Conservation (phyloP, 2,329 filamentous ascomycete species). For the Pseudocercospora ulei region DNA sequence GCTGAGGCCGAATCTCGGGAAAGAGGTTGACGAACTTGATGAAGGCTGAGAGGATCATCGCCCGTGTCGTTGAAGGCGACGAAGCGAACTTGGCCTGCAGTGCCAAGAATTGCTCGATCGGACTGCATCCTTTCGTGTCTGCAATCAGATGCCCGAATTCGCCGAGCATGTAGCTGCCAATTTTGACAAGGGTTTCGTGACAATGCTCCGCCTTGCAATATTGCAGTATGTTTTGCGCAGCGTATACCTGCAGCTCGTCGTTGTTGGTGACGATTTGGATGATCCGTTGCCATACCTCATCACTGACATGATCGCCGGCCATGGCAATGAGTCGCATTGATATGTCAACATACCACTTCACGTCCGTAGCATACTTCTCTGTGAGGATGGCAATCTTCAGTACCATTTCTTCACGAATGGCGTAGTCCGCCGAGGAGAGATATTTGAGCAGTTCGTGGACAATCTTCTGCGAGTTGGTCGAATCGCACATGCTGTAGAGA, state of each 20-base stretch:
- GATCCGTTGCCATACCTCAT: constrained; percentile 97
- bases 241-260: constrained; percentile 93
- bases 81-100: constrained; percentile 80
- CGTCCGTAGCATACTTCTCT: constrained; percentile 95
- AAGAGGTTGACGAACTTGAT: constrained; percentile 98
- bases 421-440: constrained; percentile 91
- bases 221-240: constrained; percentile 81
- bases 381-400: constrained; percentile 97
- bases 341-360: constrained; percentile 99
- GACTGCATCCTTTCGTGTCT: constrained; percentile 81
- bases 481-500: constrained; percentile 98
- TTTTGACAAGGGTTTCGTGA: constrained; percentile 95
- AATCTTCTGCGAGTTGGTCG: constrained; percentile 84
- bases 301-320: constrained; percentile 95
- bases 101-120: constrained; percentile 93
- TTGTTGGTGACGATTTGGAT: constrained; percentile 99
- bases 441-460: constrained; percentile 90
- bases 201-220: constrained; percentile 89
- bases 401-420: constrained; percentile 98
- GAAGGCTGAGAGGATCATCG: constrained; percentile 90
- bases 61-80: constrained; percentile 79
- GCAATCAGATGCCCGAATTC: constrained; percentile 96
- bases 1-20: constrained; percentile 93
- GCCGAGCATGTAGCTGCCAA: constrained; percentile 88
- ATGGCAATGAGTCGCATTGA: constrained; percentile 88